phyloP scores from a whole-genome alignment of 2,329 filamentous ascomycete genomes.

The Hymenoscyphus fraxineus region DNA sequence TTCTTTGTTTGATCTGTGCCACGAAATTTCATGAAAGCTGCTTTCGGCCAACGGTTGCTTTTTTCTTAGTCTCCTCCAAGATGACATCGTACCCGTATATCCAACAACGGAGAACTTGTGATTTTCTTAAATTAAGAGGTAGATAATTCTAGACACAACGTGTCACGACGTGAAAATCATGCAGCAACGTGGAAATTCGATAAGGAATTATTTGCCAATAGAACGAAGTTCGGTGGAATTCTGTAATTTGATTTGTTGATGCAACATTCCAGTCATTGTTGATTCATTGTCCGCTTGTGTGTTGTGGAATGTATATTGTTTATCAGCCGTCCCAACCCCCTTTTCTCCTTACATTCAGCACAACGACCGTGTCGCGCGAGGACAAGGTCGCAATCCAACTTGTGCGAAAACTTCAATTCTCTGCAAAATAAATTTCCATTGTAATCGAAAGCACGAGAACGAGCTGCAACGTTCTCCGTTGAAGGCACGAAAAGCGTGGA shows the following conservation, averaged over 20 bases:
- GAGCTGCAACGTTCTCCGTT: too few relatives aligned
- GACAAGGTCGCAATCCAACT: neutral
- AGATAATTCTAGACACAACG: neutral
- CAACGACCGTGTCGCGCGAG: neutral
- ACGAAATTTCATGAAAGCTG: neutral
- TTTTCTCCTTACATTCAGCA: neutral
- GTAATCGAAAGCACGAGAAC: too few relatives aligned
- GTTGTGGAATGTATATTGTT: conserved; percentile 1
- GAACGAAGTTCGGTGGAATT: neutral
- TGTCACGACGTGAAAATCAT: neutral
- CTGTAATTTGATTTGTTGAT: neutral
- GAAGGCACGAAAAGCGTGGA: too few relatives aligned
- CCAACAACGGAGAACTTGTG: neutral
- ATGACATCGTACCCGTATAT: neutral
- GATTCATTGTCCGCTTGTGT: conserved; percentile 1
- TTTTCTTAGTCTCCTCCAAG: neutral
- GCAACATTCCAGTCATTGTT: neutral
- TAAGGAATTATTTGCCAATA: neutral
- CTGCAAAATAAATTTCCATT: too few relatives aligned
- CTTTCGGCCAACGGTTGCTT: neutral
- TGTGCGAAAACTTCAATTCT: neutral
- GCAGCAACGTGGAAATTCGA: neutral
- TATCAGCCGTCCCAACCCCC: neutral
- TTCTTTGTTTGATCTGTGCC: neutral
- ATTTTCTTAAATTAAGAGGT: too few relatives aligned